Percentiles rank a stretch among this genome's conserved stretches.
Conservation (phyloP, 345 rosid species). For the Geranium rotundifolium region DNA sequence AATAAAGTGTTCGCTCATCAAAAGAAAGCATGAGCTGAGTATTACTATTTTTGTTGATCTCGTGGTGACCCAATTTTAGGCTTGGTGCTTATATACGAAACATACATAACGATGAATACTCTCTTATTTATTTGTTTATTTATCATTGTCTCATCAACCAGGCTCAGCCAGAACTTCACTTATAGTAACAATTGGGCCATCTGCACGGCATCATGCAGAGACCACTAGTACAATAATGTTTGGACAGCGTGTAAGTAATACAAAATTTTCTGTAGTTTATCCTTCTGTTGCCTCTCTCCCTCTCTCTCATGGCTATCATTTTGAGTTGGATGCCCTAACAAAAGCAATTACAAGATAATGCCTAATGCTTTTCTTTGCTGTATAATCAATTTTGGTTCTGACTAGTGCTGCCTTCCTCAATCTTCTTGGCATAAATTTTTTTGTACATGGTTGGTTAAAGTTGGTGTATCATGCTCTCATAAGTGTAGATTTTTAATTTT, state of each 20-base stretch:
- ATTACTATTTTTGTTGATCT: background rate
- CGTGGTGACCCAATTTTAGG: background rate
- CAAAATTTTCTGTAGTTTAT: background rate
- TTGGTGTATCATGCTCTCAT: background rate
- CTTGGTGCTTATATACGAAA: background rate
- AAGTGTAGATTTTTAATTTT: background rate
- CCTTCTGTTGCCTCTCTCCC: background rate
- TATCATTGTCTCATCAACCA: slow-evolving; percentile 19
- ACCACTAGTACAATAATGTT: slow-evolving; percentile 88
- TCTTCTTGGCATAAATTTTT: background rate
- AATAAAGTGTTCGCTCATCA: too few relatives aligned
- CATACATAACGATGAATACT: background rate
- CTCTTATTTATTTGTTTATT: background rate
- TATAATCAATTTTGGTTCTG: background rate
- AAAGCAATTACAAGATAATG: background rate
- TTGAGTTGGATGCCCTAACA: background rate
- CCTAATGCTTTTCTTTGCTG: background rate
- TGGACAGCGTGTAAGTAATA: slow-evolving; percentile 74
- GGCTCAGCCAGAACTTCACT: slow-evolving; percentile 95
- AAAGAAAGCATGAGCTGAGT: background rate
- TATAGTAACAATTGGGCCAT: slow-evolving; percentile 78
- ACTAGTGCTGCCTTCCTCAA: background rate
- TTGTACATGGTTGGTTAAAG: background rate
- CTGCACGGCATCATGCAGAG: slow-evolving; percentile 70
- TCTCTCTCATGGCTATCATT: background rate